Base-by-base conservation (phyloP, 345 rosid species). In the Trapa bicornis region DNA sequence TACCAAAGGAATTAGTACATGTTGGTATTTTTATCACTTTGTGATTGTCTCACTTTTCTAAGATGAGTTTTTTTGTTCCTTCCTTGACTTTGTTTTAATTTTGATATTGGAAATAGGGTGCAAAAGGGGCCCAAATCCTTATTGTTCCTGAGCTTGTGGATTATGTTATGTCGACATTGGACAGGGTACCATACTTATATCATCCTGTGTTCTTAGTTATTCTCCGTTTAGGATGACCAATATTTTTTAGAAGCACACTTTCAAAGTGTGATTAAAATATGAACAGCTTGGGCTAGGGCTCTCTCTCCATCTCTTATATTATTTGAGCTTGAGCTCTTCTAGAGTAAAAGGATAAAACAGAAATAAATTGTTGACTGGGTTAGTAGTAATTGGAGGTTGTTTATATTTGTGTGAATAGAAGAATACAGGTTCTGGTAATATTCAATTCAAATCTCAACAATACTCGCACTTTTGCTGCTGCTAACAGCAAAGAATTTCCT, bases 91-190 rank as follows among this genome's bases (percentile, higher is more conserved):
- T 32, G 48, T 57, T 37, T 16, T 7, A 3, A 4, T 5, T 42
- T 65, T 72, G 68, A 29, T 71, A 67, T 57, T 79, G 47, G 72
- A 33, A 17, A 41, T 47, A 94, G 97, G 97, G 84, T 65, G 91
- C 85, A 57, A 87, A 83, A 70, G 96, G 99, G 61, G 97, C 97
- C 47, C 96, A 94, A 54, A 39, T 94, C 71, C 73, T 90, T 65
- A 78, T 90, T 74, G 89, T 88, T 86, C 94, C 97, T 0, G 95
- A 94, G 73, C 91, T 94, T 68, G 89, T 74, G 37, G 96, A 94
- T 73, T 87, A 79, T 80, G n/a, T 94, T 66, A 73, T 85, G 67
- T 70, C 89, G 5, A 76, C 97, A 32, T 79, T 94, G 63, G 91
- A 87, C 83, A 90, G 91, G 96, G 98, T 90, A 66, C 11, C 22